These are phyloP conservation scores for Coemansia sp. DNA, from an alignment of 371 early-diverging fungal genomes.

Conservation along the genomic window DNA sequence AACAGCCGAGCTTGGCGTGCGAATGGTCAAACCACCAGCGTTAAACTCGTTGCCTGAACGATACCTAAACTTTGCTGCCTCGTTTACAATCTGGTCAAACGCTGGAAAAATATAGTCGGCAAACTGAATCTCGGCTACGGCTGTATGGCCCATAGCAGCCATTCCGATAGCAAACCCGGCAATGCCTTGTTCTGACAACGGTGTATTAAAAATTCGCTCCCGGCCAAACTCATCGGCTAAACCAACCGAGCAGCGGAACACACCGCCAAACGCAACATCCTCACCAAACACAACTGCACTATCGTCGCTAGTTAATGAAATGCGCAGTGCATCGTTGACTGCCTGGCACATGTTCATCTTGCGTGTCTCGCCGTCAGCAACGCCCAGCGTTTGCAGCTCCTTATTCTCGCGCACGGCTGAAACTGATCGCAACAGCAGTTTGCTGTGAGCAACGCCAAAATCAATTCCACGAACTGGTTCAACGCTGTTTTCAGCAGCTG, in stretches of 20 bases:
- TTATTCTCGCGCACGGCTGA: constrained; percentile 19
- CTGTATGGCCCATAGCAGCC: constrained; percentile 94
- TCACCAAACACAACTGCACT: constrained; percentile 96
- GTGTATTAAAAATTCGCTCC: constrained; percentile 96
- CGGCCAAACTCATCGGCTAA: constrained; percentile 85
- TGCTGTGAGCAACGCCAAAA: constrained; percentile 44
- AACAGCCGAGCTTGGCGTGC: constrained; percentile 93
- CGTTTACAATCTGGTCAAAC: constrained; percentile 98
- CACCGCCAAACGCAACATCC: constrained; percentile 97
- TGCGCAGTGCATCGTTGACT: constrained; percentile 90
- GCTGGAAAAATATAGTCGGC: constrained; percentile 98
- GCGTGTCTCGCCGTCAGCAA: constrained; percentile 33
- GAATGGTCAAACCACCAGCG: constrained; percentile 87
- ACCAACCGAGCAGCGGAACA: constrained; percentile 93
- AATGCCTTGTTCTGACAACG: constrained; percentile 94
- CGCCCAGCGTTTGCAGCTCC: constrained; percentile 30
- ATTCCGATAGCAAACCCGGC: constrained; percentile 97
- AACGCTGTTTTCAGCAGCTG: constrained; percentile 16
- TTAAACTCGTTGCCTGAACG: constrained; percentile 91
- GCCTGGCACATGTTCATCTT: constrained; percentile 94
- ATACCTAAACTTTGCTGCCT: constrained; percentile 97
- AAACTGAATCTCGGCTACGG: constrained; percentile 98
- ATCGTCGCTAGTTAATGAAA: constrained; percentile 85
- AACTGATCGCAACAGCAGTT: constrained; percentile 42
- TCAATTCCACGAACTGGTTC: constrained; percentile 48